Base-by-base conservation (phyloP, 108 stramenopile genomes). In the Schizochytrium sp. region DNA sequence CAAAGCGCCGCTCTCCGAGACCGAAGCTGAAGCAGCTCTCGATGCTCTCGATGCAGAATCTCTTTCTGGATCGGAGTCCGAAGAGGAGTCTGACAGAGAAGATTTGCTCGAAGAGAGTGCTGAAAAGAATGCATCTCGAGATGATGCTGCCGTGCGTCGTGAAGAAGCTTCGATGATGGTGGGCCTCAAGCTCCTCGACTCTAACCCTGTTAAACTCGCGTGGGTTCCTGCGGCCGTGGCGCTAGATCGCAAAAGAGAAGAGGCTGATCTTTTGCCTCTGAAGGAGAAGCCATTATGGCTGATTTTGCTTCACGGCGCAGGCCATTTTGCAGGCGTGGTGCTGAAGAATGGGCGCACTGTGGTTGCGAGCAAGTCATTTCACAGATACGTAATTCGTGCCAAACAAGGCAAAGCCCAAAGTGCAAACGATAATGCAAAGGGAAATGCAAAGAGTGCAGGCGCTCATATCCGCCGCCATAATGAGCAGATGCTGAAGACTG, bases 401-500 rank as follows among this genome's bases (percentile, higher is more conserved):
- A 83, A 83, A 53, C 76, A 83, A 40, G 76, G 76, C 10, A 83
- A 83, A 42, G 76, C 76, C 12, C 76, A 83, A 28, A 83, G 76
- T 28, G 76, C 76, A n/a, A 83, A 83, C 53, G 76, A 83, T 53
- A 49, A 40, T 49, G 47, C 76, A 17, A 83, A 83, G 47, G 76
- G 76, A 17, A 83, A 83, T 17, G 76, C 76, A 7, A 83, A 83
- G 50, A 83, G 76, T 40, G 76, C 76, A 17, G 76, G 76, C 15
- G 76, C 76, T 5, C 28, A 40, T 56, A 83, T 83, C 47, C 76
- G 76, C 17, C 47, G 76, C 8, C 40, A 83, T 53, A 83, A 83
- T 55, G 76, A 83, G 76, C 47, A 55, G 55, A 83, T 83, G 76
- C 76, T 83, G 50, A 83, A 83, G 76, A 55, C 47, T 0, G 76